Conservation (phyloP, 2,329 filamentous ascomycete species). For the Colletotrichum melonis region DNA sequence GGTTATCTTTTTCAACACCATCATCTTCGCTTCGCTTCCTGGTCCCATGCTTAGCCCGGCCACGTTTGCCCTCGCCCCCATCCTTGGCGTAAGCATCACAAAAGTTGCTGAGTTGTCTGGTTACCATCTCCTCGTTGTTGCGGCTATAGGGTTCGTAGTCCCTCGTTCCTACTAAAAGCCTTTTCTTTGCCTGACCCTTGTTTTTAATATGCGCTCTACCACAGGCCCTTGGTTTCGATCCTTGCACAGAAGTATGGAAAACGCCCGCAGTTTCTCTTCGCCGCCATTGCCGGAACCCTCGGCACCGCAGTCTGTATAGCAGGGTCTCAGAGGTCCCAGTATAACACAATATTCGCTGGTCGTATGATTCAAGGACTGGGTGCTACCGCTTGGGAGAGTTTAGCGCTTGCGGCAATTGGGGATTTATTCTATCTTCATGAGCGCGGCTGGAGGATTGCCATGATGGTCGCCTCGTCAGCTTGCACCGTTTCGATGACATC, state of each 20-base stretch:
- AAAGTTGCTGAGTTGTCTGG: not conserved
- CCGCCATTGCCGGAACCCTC: not conserved
- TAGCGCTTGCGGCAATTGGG: not conserved
- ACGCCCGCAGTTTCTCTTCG: not conserved
- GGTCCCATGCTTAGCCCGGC: not conserved
- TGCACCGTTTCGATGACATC: not conserved
- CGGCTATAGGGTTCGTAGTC: not conserved
- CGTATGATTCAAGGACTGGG: not conserved
- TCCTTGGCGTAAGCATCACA: not conserved
- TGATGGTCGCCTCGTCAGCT: not conserved
- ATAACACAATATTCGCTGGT: not conserved
- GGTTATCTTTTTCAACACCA: not conserved
- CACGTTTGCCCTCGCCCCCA: not conserved
- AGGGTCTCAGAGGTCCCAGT: not conserved
- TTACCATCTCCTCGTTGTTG: not conserved
- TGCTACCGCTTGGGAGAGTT: not conserved
- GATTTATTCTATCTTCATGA: not conserved
- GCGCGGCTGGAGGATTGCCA: not conserved
- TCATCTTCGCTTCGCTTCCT: not conserved
- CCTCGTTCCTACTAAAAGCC: not conserved
- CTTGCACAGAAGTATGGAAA: not conserved
- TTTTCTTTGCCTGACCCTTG: not conserved
- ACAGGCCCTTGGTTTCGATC: not conserved
- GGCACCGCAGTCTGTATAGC: not conserved
- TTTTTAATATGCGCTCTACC: not conserved